Evolutionary conservation across 164 flowering plant genomes (phyloP).

Genomic region (Nymphaea colorata): DNA sequence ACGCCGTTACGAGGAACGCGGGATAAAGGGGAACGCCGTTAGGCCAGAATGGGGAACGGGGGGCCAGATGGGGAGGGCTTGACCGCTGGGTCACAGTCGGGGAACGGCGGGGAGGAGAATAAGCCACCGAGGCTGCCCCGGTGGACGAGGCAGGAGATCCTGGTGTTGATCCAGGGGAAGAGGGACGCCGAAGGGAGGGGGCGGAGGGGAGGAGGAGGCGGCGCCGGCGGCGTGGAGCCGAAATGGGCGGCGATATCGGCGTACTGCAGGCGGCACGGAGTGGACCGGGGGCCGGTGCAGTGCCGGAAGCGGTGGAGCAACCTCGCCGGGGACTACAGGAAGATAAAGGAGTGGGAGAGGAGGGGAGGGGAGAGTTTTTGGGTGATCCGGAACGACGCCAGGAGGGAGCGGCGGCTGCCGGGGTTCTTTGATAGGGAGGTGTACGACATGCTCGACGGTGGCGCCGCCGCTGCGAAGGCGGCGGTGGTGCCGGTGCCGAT

Average conservation of each 20-base stretch:
- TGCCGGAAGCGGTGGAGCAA: conserved; percentile 97
- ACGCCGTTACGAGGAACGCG: not conserved
- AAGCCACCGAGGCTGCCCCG: conserved; percentile 70
- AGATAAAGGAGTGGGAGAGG: conserved; percentile 77
- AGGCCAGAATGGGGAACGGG: not conserved
- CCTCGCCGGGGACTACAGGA: conserved; percentile 75
- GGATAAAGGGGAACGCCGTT: not conserved
- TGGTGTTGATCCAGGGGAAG: conserved; percentile 84
- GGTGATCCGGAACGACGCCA: conserved; percentile 78
- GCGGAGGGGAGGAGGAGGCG: conserved; percentile 35
- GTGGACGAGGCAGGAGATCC: conserved; percentile 91
- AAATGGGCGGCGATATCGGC: conserved; percentile 91
- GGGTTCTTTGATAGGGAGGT: conserved; percentile 88
- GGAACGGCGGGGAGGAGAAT: conserved; percentile 5
- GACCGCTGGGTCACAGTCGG: not conserved
- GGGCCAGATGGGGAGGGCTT: not conserved
- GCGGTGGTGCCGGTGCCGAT: conserved; percentile 4
- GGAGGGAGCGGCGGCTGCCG: conserved; percentile 68
- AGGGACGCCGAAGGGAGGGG: conserved; percentile 66
- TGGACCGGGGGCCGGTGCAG: conserved; percentile 82
- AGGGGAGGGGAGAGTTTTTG: conserved; percentile 53
- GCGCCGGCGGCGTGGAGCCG: conserved; percentile 46
- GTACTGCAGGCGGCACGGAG: conserved; percentile 73
- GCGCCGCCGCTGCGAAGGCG: conserved; percentile 3
- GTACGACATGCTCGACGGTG: conserved; percentile 58